phyloP scores from a whole-genome alignment of 164 flowering plant genomes.

The Echeveria elegans region DNA sequence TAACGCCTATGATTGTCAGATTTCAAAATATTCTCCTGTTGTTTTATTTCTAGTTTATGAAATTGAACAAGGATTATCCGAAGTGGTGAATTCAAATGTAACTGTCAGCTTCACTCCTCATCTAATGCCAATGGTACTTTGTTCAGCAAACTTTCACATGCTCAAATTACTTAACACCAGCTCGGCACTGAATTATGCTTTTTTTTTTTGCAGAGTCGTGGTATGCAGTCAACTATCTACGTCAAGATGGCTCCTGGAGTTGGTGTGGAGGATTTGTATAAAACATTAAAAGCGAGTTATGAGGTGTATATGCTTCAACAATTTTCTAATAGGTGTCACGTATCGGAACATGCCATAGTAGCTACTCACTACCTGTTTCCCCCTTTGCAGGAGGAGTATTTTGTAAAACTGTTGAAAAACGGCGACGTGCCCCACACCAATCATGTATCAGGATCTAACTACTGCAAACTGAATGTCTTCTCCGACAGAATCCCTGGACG shows the following conservation, averaged over 20 bases:
- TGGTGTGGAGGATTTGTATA: constrained; percentile 54
- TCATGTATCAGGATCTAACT: constrained; percentile 82
- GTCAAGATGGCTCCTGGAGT: constrained; percentile 90
- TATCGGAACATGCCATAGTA: background rate
- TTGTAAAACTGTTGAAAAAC: constrained; percentile 55
- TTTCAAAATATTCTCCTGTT: background rate
- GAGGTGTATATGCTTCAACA: constrained; percentile 34
- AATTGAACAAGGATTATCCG: constrained; percentile 94
- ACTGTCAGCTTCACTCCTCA: constrained; percentile 97
- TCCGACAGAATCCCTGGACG: constrained; percentile 87
- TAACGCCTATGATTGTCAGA: too few species aligned
- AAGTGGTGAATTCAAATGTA: constrained; percentile 59
- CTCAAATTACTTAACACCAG: background rate
- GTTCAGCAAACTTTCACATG: background rate
- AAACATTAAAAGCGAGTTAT: constrained; percentile 43
- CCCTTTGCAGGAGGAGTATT: constrained; percentile 65
- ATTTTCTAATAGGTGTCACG: background rate
- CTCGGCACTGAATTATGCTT: background rate
- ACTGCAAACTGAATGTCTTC: constrained; percentile 77
- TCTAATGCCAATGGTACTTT: constrained; percentile 88
- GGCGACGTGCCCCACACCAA: constrained; percentile 76
- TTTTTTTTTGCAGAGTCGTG: constrained; percentile 57
- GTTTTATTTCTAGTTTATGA: constrained; percentile 69
- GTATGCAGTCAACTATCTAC: constrained; percentile 95
- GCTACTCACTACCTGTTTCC: background rate